phyloP scores from a whole-genome alignment of 148 eudicot genomes.

The Persicaria maculosa region DNA sequence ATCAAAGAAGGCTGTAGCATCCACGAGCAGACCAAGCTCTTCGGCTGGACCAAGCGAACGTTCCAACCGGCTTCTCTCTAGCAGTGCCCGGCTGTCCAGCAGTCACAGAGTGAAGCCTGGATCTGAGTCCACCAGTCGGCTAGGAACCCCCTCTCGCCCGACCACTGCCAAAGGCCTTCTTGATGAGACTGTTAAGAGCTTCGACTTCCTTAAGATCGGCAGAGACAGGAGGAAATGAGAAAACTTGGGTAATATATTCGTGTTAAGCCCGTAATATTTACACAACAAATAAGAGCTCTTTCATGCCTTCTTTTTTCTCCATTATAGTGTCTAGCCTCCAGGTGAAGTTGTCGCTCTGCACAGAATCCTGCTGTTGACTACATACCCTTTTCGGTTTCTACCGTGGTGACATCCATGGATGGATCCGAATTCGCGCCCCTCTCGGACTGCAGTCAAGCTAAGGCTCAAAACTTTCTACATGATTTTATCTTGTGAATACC shows the following conservation, averaged over 20 bases:
- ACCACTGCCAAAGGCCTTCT: conserved; percentile 22
- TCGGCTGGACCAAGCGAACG: conserved; percentile 30
- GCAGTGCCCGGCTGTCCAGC: conserved; percentile 23
- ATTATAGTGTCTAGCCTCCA: not conserved
- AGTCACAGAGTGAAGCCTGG: conserved; percentile 32
- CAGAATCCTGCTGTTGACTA: not conserved
- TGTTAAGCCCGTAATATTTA: not conserved
- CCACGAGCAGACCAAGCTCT: conserved; percentile 34
- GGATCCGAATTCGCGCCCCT: not conserved
- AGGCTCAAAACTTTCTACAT: not conserved
- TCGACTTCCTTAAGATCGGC: conserved; percentile 27
- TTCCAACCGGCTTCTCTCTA: conserved; percentile 23
- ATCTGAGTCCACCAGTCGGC: conserved; percentile 31
- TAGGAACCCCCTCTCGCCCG: conserved; percentile 30
- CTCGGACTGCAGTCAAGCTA: not conserved
- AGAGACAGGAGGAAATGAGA: conserved; percentile 31
- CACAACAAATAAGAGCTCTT: not conserved
- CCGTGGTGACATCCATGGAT: not conserved
- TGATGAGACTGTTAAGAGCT: conserved; percentile 32
- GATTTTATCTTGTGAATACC: not conserved
- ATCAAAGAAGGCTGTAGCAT: conserved; percentile 33
- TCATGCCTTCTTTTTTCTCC: not conserved
- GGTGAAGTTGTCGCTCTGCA: not conserved
- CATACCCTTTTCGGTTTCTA: not conserved
- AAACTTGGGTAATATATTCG: not conserved